A percentile compares a stretch with the other conserved stretches of the same genome.
phyloP scores from a whole-genome alignment of 257 asterid species.

The Salvia splendens region DNA sequence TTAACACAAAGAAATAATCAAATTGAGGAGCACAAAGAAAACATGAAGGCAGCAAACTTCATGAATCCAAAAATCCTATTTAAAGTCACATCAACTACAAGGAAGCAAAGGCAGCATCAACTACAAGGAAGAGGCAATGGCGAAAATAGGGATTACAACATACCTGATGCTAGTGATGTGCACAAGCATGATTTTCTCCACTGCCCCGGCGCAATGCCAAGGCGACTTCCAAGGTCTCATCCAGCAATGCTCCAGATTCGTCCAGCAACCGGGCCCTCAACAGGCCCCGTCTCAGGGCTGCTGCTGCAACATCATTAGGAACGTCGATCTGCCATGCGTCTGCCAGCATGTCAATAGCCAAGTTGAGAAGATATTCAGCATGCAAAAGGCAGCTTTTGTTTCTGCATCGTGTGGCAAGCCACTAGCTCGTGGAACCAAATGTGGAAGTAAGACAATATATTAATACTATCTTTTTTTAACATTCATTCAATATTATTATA shows the following conservation, averaged over 20 bases:
- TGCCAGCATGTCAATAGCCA: slow-evolving; percentile 47
- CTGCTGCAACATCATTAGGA: slow-evolving; percentile 52
- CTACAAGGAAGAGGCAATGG: slow-evolving; percentile 24
- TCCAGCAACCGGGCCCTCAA: slow-evolving; percentile 49
- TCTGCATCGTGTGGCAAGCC: slow-evolving; percentile 55
- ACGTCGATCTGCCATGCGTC: slow-evolving; percentile 51
- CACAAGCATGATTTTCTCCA: slow-evolving; percentile 10
- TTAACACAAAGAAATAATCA: too few relatives aligned
- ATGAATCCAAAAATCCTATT: too few relatives aligned
- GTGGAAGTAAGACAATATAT: slow-evolving; percentile 51
- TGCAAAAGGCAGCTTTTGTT: slow-evolving; percentile 61
- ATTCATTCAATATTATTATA: neutral
- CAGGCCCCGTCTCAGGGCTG: slow-evolving; percentile 49
- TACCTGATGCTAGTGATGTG: slow-evolving; percentile 30
- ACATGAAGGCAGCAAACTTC: too few relatives aligned
- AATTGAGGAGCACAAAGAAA: too few relatives aligned
- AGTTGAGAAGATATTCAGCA: slow-evolving; percentile 51
- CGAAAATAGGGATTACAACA: slow-evolving; percentile 15
- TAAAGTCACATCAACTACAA: too few relatives aligned
- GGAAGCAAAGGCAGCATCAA: too few relatives aligned
- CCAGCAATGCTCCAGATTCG: slow-evolving; percentile 53
- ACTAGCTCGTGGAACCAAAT: slow-evolving; percentile 53
- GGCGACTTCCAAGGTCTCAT: slow-evolving; percentile 60
- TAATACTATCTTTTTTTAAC: neutral
- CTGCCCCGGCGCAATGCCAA: slow-evolving; percentile 55